Conservation (phyloP, 495 filamentous ascomycete genomes). For the Chlorociboria aeruginascens region DNA sequence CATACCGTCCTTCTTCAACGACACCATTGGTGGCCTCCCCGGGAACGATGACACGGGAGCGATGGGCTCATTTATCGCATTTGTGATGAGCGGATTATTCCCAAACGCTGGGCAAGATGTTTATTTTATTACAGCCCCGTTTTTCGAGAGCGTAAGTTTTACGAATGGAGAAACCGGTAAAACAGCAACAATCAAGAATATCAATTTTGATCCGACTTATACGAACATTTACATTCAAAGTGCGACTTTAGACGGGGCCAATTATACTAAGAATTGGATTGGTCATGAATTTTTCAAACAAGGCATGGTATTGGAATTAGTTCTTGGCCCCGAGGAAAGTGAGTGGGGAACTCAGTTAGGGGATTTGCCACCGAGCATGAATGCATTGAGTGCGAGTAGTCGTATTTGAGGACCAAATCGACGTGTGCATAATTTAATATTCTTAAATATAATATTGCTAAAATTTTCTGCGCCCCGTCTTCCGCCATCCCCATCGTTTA, state of each 20-base stretch:
- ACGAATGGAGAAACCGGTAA: slow-evolving; percentile 46
- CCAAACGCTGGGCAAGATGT: slow-evolving; percentile 64
- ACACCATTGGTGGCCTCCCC: slow-evolving; percentile 45
- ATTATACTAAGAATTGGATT: slow-evolving; percentile 58
- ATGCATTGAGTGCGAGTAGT: background rate
- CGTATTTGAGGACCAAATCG: too few species aligned
- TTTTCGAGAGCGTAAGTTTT: slow-evolving; percentile 51
- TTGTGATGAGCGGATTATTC: slow-evolving; percentile 63
- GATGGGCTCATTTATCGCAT: slow-evolving; percentile 56
- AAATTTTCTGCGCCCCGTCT: too few species aligned
- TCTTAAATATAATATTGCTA: too few species aligned
- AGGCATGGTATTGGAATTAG: slow-evolving; percentile 54
- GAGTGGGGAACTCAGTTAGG: slow-evolving; percentile 50
- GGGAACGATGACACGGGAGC: slow-evolving; percentile 63
- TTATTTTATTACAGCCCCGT: slow-evolving; percentile 56
- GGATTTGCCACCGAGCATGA: slow-evolving; percentile 51
- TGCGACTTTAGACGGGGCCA: slow-evolving; percentile 49
- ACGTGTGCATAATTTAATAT: too few species aligned
- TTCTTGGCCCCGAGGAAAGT: slow-evolving; percentile 51
- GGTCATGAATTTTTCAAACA: slow-evolving; percentile 60
- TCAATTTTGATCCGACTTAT: slow-evolving; percentile 53
- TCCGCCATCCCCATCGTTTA: too few species aligned
- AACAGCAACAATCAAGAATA: slow-evolving; percentile 43
- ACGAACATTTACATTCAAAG: slow-evolving; percentile 53
- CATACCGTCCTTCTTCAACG: slow-evolving; percentile 52